phyloP scores from a whole-genome alignment of 441 rosid genomes.

The Capsella rubella region DNA sequence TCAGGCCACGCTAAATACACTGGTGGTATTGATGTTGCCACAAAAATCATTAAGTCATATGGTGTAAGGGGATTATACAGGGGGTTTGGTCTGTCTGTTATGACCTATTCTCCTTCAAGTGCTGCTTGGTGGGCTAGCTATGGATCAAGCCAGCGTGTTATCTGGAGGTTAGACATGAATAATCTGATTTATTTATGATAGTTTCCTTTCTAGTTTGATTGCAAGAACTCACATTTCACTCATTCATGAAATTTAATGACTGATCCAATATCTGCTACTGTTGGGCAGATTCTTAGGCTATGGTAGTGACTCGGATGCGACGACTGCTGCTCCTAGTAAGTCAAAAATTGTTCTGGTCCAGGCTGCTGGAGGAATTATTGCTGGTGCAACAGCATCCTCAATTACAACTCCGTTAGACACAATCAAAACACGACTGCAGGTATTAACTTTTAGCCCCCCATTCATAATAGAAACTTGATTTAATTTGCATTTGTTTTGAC shows the following conservation, averaged over 20 bases:
- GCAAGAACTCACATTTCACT: slow-evolving; percentile 16
- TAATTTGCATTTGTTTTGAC: not conserved
- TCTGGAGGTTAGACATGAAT: slow-evolving; percentile 74
- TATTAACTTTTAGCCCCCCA: slow-evolving; percentile 36
- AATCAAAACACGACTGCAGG: slow-evolving; percentile 93
- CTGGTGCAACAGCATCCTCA: slow-evolving; percentile 91
- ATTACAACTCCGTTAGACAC: slow-evolving; percentile 96
- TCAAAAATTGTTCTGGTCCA: slow-evolving; percentile 70
- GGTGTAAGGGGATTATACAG: slow-evolving; percentile 88
- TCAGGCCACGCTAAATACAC: slow-evolving; percentile 82
- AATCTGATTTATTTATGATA: slow-evolving; percentile 7
- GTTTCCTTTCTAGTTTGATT: slow-evolving; percentile 19
- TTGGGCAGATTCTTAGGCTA: slow-evolving; percentile 67
- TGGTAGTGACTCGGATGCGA: slow-evolving; percentile 48
- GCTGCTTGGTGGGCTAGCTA: slow-evolving; percentile 99
- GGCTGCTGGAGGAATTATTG: slow-evolving; percentile 87
- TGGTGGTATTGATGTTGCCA: slow-evolving; percentile 92
- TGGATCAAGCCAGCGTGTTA: slow-evolving; percentile 93
- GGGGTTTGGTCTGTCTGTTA: slow-evolving; percentile 91
- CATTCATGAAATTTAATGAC: slow-evolving; percentile 4
- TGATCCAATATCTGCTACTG: slow-evolving; percentile 5
- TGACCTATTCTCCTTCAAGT: slow-evolving; percentile 95
- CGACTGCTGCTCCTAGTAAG: slow-evolving; percentile 56
- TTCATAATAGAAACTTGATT: slow-evolving; percentile 8
- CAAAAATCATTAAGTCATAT: slow-evolving; percentile 73